Percentiles rank a stretch among this genome's conserved stretches.
Evolutionary conservation across 2,329 filamentous ascomycete species (phyloP).

Genomic region (Phaeosphaeriaceae sp.): DNA sequence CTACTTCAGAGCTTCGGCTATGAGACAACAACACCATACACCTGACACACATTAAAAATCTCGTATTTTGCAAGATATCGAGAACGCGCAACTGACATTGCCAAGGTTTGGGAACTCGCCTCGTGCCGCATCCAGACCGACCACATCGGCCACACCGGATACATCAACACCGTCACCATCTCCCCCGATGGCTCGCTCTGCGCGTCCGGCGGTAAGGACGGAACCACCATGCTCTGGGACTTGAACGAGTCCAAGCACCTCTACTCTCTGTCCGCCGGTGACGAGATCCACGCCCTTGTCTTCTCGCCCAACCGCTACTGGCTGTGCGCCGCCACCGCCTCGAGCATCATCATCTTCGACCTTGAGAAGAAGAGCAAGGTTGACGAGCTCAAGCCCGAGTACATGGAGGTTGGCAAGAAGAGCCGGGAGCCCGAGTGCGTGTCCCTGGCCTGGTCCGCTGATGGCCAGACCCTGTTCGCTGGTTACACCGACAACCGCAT

Average conservation of each 20-base stretch:
- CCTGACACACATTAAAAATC: constrained; percentile 68
- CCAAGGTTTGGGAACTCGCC: constrained; percentile 97
- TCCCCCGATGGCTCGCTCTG: constrained; percentile 98
- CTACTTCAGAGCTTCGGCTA: constrained; percentile 99
- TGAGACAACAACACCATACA: constrained; percentile 94
- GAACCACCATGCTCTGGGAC: constrained; percentile 99
- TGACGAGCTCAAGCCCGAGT: constrained; percentile 99
- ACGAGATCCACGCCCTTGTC: constrained; percentile 99
- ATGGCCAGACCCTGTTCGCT: constrained; percentile 98
- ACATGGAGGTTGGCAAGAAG: constrained; percentile 97
- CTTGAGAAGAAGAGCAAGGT: constrained; percentile 99
- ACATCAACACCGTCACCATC: constrained; percentile 99
- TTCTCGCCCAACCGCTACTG: constrained; percentile 99
- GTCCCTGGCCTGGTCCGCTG: constrained; percentile 94
- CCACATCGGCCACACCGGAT: constrained; percentile 99
- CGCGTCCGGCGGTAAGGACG: constrained; percentile 99
- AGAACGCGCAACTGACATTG: constrained; percentile 31
- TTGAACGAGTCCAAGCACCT: constrained; percentile 99
- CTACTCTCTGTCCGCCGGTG: constrained; percentile 98
- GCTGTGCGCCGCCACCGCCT: constrained; percentile 97
- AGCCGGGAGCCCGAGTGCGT: constrained; percentile 98
- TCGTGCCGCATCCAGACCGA: constrained; percentile 99
- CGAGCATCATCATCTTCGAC: constrained; percentile 99
- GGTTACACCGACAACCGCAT: constrained; percentile 98
- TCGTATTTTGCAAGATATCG: background rate